A percentile compares a stretch with the other conserved stretches of the same genome.
Conservation (phyloP, 106 monocot genomes). For the Acanthochlamys bracteata region DNA sequence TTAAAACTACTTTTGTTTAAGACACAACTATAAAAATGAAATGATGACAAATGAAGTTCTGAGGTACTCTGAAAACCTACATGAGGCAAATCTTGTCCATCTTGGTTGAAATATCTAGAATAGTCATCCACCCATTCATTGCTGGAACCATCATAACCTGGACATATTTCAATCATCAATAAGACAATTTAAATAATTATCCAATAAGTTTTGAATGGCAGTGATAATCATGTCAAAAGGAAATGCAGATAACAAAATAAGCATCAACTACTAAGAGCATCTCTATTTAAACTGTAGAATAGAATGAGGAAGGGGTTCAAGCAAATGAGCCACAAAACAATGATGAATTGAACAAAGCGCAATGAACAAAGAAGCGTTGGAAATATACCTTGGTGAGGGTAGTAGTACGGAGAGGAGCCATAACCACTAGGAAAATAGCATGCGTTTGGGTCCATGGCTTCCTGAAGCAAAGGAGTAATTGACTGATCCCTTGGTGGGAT, state of each 20-base stretch:
- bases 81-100: conserved; percentile 20
- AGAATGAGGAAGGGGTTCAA: no score
- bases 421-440: conserved; percentile 46
- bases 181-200: not conserved
- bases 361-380: not conserved
- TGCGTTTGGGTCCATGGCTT: conserved; percentile 32
- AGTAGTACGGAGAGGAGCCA: conserved; percentile 33
- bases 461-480: conserved; percentile 35
- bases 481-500: conserved; percentile 25
- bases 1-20: not conserved
- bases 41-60: no score
- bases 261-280: no score
- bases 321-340: no score
- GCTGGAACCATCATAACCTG: conserved; percentile 17
- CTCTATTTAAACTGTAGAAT: no score
- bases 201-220: not conserved
- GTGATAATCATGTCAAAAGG: not conserved
- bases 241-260: no score
- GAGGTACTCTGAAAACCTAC: conserved; percentile 11
- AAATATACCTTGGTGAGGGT: conserved; percentile 20
- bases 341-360: not conserved
- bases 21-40: not conserved
- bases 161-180: not conserved
- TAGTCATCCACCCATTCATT: conserved; percentile 8
- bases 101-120: conserved; percentile 10